Conservation (phyloP, 2,329 filamentous ascomycete species). For the Diatrype stigma region DNA sequence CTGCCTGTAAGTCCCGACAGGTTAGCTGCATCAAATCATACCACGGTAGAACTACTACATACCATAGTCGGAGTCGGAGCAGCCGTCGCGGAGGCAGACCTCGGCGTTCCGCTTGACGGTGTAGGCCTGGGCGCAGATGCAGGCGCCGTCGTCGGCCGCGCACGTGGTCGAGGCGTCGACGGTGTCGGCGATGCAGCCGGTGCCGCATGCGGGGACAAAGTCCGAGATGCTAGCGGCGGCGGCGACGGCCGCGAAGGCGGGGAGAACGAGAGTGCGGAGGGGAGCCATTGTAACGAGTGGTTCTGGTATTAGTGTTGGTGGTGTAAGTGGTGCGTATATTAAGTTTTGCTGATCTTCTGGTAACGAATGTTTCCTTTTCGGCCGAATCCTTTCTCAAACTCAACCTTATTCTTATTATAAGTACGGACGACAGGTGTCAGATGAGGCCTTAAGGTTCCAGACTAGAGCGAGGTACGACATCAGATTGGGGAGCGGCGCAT, state of each 20-base stretch:
- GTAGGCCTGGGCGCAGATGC: conserved; percentile 23
- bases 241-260: conserved; percentile 19
- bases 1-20: conserved; percentile 11
- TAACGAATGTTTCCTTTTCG: not conserved
- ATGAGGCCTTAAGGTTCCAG: not conserved
- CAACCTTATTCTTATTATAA: not conserved
- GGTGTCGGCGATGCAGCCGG: conserved; percentile 18
- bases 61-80: conserved; percentile 24
- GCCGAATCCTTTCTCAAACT: not conserved
- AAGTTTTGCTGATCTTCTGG: no score
- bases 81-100: conserved; percentile 22
- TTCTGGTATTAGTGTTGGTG: conserved; percentile 2
- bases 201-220: conserved; percentile 23
- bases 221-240: conserved; percentile 21
- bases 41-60: not conserved
- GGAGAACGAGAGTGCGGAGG: conserved; percentile 18
- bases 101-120: conserved; percentile 25
- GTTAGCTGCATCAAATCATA: not conserved
- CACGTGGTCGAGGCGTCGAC: conserved; percentile 23
- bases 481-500: not conserved
- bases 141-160: conserved; percentile 18
- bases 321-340: not conserved
- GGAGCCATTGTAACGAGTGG: conserved; percentile 28
- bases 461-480: not conserved
- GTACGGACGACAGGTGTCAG: not conserved